A percentile compares a stretch with the other conserved stretches of the same genome.
These are phyloP conservation scores for Exophiala oligosperma DNA, from an alignment of 2,329 filamentous ascomycete genomes.

Conservation along the genomic window DNA sequence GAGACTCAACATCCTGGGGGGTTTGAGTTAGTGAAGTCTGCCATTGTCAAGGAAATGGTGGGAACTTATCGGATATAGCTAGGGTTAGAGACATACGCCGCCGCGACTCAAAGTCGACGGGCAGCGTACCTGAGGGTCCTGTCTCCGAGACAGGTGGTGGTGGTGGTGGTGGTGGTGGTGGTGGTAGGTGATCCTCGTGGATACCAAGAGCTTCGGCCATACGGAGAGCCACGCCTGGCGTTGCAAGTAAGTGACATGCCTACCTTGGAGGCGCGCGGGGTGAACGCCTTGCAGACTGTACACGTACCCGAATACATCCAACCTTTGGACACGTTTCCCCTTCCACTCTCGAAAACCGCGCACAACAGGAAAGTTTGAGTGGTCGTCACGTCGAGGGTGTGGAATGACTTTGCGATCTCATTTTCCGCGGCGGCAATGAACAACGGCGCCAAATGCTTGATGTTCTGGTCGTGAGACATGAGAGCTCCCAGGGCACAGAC, in stretches of 20 bases:
- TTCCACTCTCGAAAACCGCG: constrained; percentile 4
- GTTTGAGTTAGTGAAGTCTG: constrained; percentile 9
- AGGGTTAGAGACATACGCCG: constrained; percentile 14
- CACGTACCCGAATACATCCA: constrained; percentile 12
- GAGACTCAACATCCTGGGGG: constrained; percentile 7
- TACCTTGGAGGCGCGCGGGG: no score
- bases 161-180: no score
- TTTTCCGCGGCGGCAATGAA: constrained; percentile 5
- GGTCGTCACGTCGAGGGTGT: background rate
- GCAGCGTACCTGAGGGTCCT: constrained; percentile 7
- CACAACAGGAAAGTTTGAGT: constrained; percentile 5
- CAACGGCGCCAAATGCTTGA: background rate
- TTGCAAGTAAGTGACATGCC: background rate
- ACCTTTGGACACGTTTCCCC: constrained; percentile 5
- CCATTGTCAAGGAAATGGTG: background rate
- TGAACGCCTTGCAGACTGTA: background rate
- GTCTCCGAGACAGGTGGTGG: background rate
- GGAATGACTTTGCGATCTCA: background rate
- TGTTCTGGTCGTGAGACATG: constrained; percentile 13
- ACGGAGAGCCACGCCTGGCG: constrained; percentile 4
- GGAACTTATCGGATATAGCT: constrained; percentile 15
- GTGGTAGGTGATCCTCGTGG: background rate
- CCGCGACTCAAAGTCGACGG: constrained; percentile 8
- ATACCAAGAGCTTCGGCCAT: constrained; percentile 12
- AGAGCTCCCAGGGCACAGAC: constrained; percentile 8